A percentile compares a stretch with the other conserved stretches of the same genome.
Conservation (phyloP, 208 protist genomes). For the Acanthamoeba royreba region DNA sequence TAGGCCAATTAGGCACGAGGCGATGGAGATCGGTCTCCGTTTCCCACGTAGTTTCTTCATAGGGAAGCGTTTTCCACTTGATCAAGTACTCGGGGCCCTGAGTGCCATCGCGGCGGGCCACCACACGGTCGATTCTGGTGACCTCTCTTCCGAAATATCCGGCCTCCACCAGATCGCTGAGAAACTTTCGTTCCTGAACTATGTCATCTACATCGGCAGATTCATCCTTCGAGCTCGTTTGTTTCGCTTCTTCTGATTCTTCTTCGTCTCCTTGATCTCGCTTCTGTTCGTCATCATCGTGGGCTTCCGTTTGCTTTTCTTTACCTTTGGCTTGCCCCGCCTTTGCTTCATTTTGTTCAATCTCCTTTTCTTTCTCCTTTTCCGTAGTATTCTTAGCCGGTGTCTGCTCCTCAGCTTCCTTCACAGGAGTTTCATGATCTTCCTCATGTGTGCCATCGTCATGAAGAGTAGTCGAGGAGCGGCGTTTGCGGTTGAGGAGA, state of each 20-base stretch:
- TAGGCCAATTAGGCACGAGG: constrained; percentile 2
- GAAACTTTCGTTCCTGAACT: background rate
- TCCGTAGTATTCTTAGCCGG: background rate
- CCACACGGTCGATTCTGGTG: background rate
- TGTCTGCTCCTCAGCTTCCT: no score
- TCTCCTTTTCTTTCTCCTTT: background rate
- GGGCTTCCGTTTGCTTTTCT: background rate
- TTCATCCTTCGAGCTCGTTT: background rate
- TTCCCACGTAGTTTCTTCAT: constrained; percentile 75
- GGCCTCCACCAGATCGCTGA: background rate
- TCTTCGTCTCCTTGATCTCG: background rate
- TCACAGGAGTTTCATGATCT: background rate
- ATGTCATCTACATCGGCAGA: background rate
- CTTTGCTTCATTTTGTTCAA: background rate
- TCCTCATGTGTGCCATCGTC: background rate
- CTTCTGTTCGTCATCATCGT: background rate
- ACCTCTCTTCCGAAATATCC: no score
- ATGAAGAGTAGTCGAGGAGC: background rate
- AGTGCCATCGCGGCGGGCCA: background rate
- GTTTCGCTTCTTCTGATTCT: background rate
- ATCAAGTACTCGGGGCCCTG: constrained; percentile 35
- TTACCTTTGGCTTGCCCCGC: background rate
- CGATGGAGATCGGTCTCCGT: constrained; percentile 52
- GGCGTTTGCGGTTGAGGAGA: background rate
- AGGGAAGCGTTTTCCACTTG: constrained; percentile 70